Evolutionary conservation across 768 basidiomycete genomes (phyloP).

Genomic region (Suillus lakei): DNA sequence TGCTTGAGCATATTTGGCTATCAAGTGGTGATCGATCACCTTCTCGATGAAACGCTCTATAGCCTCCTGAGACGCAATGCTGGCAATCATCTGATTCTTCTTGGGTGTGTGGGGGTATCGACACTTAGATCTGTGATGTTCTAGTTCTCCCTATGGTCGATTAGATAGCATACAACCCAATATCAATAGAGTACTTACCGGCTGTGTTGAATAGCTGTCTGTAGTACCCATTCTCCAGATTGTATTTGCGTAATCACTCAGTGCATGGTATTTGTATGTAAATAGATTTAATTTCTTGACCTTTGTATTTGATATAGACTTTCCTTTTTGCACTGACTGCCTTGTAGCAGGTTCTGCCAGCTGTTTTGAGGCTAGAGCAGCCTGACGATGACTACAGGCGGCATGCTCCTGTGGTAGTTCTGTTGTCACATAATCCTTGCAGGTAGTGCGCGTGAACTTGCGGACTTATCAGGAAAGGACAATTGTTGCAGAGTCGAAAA

Average conservation of each 20-base stretch:
- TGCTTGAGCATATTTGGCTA: slow-evolving; percentile 18
- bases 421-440: slow-evolving; percentile 26
- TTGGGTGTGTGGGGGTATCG: slow-evolving; percentile 42
- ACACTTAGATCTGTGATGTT: slow-evolving; percentile 40
- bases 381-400: slow-evolving; percentile 20
- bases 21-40: slow-evolving; percentile 24
- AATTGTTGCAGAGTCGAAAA: slow-evolving; percentile 25
- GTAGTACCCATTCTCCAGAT: slow-evolving; percentile 34
- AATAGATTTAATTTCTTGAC: slow-evolving; percentile 17
- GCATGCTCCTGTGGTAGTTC: slow-evolving; percentile 36
- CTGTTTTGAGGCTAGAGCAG: slow-evolving; percentile 6
- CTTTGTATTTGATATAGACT: background rate
- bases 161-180: background rate
- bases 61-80: slow-evolving; percentile 28
- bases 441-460: slow-evolving; percentile 25
- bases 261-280: slow-evolving; percentile 21
- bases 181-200: slow-evolving; percentile 21
- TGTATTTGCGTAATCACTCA: slow-evolving; percentile 17
- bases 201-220: slow-evolving; percentile 42
- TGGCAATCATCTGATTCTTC: slow-evolving; percentile 14
- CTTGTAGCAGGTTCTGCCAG: background rate
- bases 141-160: slow-evolving; percentile 39
- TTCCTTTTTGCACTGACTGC: background rate
- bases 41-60: slow-evolving; percentile 21
- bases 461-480: slow-evolving; percentile 26